Conservation (phyloP, 257 asterid genomes). For the Craterostigma plantagineum region DNA sequence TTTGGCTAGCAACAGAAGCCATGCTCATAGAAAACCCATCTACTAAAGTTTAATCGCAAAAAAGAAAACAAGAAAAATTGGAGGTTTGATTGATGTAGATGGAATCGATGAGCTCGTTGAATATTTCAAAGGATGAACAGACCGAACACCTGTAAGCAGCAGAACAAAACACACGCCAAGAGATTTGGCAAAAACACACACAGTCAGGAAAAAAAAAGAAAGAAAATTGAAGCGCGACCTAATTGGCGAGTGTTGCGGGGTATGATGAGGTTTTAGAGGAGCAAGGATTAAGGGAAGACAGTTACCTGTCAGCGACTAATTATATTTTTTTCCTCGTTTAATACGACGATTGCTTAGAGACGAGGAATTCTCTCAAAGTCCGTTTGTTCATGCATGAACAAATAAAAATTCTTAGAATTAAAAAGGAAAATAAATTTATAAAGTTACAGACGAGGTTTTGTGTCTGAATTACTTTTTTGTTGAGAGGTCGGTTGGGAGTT, state of each 20-base stretch:
- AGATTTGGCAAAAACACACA: neutral
- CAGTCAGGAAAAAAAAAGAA: neutral
- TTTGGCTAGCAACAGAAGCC: constrained; percentile 17
- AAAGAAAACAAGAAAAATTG: no score
- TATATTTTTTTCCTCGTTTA: no score
- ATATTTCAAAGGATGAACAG: constrained; percentile 25
- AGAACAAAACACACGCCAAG: neutral
- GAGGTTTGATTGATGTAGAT: constrained; percentile 10
- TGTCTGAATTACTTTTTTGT: no score
- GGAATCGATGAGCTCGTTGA: constrained; percentile 37
- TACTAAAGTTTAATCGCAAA: constrained; percentile 33
- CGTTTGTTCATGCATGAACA: no score
- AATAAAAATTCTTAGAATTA: no score
- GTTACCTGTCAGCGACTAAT: constrained; percentile 4
- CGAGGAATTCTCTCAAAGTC: no score
- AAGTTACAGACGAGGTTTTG: no score
- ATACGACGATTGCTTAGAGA: no score
- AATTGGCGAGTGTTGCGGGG: neutral
- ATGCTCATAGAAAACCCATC: constrained; percentile 10
- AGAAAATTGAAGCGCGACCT: constrained; percentile 2
- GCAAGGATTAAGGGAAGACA: neutral
- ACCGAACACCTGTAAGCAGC: constrained; percentile 31
- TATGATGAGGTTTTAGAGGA: neutral
- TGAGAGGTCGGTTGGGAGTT: no score
- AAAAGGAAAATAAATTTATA: no score